These are phyloP conservation scores for Eragrostis nindensis DNA, from an alignment of 176 grass and related monocot species.

Conservation along the genomic window DNA sequence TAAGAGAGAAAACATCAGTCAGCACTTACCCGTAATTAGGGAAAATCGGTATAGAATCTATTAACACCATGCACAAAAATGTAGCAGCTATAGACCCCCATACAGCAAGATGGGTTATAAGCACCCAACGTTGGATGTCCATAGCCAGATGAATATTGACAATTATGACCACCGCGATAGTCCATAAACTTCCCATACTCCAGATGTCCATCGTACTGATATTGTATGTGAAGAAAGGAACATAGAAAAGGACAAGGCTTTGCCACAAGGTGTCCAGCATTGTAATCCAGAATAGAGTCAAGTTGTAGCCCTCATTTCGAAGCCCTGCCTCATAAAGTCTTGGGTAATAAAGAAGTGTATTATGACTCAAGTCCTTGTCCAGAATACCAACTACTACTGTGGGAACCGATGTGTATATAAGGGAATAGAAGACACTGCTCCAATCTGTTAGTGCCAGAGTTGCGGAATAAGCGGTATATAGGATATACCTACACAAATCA, in stretches of 20 bases:
- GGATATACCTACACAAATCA: slow-evolving; percentile 77
- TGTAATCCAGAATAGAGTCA: slow-evolving; percentile 98
- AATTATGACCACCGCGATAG: slow-evolving; percentile 89
- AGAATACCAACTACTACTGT: slow-evolving; percentile 95
- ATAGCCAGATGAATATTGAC: slow-evolving; percentile 99
- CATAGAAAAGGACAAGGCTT: slow-evolving; percentile 98
- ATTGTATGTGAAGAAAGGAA: slow-evolving; percentile 88
- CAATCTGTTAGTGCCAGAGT: slow-evolving; percentile 97
- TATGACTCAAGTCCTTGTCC: slow-evolving; percentile 96
- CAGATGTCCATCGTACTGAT: slow-evolving; percentile 97
- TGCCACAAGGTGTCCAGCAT: slow-evolving; percentile 99
- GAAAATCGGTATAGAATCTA: slow-evolving; percentile 95
- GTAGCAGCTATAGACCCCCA: slow-evolving; percentile 97
- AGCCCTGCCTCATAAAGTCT: slow-evolving; percentile 93
- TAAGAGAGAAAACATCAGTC: slow-evolving; percentile 16
- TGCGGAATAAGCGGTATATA: slow-evolving; percentile 91
- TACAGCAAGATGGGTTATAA: slow-evolving; percentile 90
- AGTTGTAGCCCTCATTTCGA: slow-evolving; percentile 92
- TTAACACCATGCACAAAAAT: slow-evolving; percentile 97
- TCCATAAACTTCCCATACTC: slow-evolving; percentile 99
- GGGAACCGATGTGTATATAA: slow-evolving; percentile 97
- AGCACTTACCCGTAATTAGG: slow-evolving; percentile 92
- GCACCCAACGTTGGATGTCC: slow-evolving; percentile 91
- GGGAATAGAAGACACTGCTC: slow-evolving; percentile 99
- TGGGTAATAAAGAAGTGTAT: slow-evolving; percentile 90